These are phyloP conservation scores for Pseudogymnoascus sp. DNA, from an alignment of 2,329 filamentous ascomycete genomes.

Conservation along the genomic window DNA sequence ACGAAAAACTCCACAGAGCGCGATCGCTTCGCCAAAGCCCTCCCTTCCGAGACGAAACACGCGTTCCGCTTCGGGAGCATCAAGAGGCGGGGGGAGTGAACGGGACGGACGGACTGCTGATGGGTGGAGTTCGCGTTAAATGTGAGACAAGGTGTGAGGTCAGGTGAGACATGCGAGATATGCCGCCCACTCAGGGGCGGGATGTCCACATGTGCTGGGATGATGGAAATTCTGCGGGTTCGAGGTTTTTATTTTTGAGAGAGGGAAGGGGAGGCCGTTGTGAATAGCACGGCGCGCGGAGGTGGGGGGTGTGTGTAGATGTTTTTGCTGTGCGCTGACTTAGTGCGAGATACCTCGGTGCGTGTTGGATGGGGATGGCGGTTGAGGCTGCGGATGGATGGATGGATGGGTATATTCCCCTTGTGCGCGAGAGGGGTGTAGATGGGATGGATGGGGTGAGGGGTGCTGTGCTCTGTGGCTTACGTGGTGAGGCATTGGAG, in stretches of 20 bases:
- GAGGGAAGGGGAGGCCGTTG: too few relatives aligned
- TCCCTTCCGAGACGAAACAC: conserved; percentile 7
- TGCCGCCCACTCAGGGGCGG: neutral
- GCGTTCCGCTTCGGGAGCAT: conserved; percentile 5
- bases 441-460: neutral
- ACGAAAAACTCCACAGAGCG: neutral
- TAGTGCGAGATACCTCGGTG: neutral
- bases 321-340: too few relatives aligned
- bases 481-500: neutral
- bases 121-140: neutral
- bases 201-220: neutral
- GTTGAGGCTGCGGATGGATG: neutral
- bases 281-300: neutral
- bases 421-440: neutral
- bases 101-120: too few relatives aligned
- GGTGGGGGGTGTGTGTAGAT: too few relatives aligned
- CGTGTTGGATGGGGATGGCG: neutral
- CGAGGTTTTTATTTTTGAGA: neutral
- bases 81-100: neutral
- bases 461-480: neutral
- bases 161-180: neutral
- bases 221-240: neutral
- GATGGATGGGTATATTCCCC: neutral
- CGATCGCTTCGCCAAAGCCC: conserved; percentile 8
- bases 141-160: neutral